These are phyloP conservation scores for Phytophthora podocarpi DNA, from an alignment of 352 stramenopile species.

Conservation along the genomic window DNA sequence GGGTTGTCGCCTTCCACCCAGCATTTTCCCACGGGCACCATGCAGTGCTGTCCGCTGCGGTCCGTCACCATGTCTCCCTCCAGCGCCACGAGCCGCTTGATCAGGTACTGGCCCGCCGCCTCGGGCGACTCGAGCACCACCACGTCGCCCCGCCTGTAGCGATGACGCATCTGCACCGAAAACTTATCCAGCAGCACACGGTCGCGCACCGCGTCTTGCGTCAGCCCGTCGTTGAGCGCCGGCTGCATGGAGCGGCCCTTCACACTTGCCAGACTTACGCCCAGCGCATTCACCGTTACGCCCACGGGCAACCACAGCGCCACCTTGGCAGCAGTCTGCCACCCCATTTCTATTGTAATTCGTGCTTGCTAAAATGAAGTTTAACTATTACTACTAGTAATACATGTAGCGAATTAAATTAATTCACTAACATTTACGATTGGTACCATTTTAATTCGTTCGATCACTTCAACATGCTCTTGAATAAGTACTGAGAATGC, in stretches of 20 bases:
- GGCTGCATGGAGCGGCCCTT: slow-evolving; percentile 88
- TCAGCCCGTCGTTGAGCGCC: slow-evolving; percentile 74
- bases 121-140: slow-evolving; percentile 80
- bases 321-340: slow-evolving; percentile 63
- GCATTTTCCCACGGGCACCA: slow-evolving; percentile 80
- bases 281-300: slow-evolving; percentile 74
- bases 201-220: slow-evolving; percentile 68
- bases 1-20: slow-evolving; percentile 87
- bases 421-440: background rate
- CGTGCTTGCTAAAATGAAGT: too few species aligned
- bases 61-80: slow-evolving; percentile 79
- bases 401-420: background rate
- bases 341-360: slow-evolving; percentile 49
- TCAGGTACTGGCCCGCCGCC: slow-evolving; percentile 57
- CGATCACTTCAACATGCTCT: slow-evolving; percentile 1
- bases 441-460: background rate
- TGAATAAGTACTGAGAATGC: too few species aligned
- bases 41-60: slow-evolving; percentile 32
- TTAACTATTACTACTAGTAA: too few species aligned
- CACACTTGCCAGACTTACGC: slow-evolving; percentile 73
- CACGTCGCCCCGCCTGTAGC: slow-evolving; percentile 72
- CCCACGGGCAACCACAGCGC: slow-evolving; percentile 85
- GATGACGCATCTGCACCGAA: slow-evolving; percentile 75
- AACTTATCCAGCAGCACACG: slow-evolving; percentile 88
- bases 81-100: slow-evolving; percentile 80